These are phyloP conservation scores for Aspergillus glaucus DNA, from an alignment of 2,329 filamentous ascomycete genomes.

Conservation along the genomic window DNA sequence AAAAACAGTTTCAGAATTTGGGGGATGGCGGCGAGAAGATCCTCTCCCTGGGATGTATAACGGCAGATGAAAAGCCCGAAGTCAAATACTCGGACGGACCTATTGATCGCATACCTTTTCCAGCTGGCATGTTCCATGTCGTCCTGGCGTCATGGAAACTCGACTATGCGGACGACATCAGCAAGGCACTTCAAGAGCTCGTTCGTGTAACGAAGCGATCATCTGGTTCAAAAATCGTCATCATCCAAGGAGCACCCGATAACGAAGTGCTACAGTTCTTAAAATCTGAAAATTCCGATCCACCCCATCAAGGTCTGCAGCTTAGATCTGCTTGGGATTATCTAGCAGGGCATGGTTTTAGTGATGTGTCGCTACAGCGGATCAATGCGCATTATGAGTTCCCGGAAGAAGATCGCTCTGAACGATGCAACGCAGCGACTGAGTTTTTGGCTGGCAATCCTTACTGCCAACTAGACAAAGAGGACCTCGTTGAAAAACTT, in stretches of 20 bases:
- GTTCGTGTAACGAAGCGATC: not conserved
- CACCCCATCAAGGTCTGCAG: constrained; percentile 3
- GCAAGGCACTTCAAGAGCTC: not conserved
- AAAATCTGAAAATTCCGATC: not conserved
- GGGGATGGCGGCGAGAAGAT: not conserved
- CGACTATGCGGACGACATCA: not conserved
- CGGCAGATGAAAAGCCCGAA: too few relatives aligned
- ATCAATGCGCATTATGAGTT: not conserved
- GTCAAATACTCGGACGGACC: too few relatives aligned
- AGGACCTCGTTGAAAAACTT: too few relatives aligned
- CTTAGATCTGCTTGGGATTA: not conserved
- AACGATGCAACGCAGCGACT: not conserved
- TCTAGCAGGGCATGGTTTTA: not conserved
- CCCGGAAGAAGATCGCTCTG: not conserved
- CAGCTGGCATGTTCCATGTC: too few relatives aligned
- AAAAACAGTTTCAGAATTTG: not conserved
- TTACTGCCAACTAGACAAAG: too few relatives aligned
- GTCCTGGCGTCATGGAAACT: not conserved
- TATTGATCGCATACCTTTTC: too few relatives aligned
- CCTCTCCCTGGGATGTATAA: too few relatives aligned
- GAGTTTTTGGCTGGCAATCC: not conserved
- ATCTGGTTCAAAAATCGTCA: not conserved
- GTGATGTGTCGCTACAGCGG: not conserved
- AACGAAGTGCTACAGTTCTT: constrained; percentile 1
- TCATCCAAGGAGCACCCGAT: constrained; percentile 4